Base-by-base conservation (phyloP, 2,329 filamentous ascomycete species). In the Thielaviopsis ethacetica region DNA sequence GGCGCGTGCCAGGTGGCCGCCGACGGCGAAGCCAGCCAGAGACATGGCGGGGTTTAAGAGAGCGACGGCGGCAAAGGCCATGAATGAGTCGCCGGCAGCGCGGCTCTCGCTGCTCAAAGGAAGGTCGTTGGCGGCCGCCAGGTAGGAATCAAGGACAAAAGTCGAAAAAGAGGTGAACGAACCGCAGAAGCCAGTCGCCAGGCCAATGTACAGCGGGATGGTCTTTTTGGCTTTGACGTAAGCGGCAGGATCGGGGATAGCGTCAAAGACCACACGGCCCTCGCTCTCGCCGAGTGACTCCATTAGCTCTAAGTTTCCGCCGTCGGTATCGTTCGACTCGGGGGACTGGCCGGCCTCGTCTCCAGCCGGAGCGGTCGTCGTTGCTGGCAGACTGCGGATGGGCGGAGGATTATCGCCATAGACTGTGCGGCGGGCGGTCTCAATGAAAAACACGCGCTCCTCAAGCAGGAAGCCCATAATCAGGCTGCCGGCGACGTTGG, bases 111-210 rank as follows among this genome's bases (percentile, higher is more conserved):
- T 68, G 21, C 72, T 70, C 0, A 70, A 67, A 10, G 70, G 72
- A 12, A 94, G 71, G 63, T 85, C 78, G 67, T 95, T 93, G 3
- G 87, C 84, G 19, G 94, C 71, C 0, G 88, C 85, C 22, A 95
- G 77, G 67, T 94, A 95, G 15, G 78, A 71, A 65, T 95, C 91
- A 6, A 87, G 79, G 53, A 91, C 83, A 67, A 95, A 94, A 21
- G 84, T 83, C 0, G 90, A 95, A 70, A 95, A 95, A 10, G 86
- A 91, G 0, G 91, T 96, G 66, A 93, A 88, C 64, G 86, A 91
- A 62, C 91, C 88, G 66, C 89, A 95, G 69, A 93, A 93, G 12
- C 86, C 91, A 0, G 86, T 95, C 0, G 88, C 81, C 5, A 96
- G 79, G 56, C 87, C 91, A 61, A 95, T 85, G 67, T 94, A 95